phyloP scores from a whole-genome alignment of 1,284 basidiomycete genomes.

The Fomes fomentarius region DNA sequence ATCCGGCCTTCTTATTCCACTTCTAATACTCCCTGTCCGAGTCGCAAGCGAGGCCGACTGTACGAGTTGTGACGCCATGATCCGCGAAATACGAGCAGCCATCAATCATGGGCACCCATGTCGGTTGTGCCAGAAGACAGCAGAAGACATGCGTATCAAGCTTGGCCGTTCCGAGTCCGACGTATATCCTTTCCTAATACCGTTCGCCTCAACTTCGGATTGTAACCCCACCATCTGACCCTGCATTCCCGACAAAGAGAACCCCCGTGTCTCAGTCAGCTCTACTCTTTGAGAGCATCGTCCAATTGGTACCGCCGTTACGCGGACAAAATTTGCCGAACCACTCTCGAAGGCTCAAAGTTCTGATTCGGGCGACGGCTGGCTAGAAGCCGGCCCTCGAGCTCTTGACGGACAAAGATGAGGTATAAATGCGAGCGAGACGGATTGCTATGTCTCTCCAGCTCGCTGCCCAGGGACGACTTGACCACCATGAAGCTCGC shows the following conservation, averaged over 20 bases:
- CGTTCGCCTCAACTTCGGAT: constrained; percentile 23
- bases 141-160: too few relatives aligned
- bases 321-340: constrained; percentile 13
- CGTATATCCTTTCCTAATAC: constrained; percentile 14
- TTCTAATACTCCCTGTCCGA: too few relatives aligned
- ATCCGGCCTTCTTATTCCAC: too few relatives aligned
- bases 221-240: constrained; percentile 16
- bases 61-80: neutral
- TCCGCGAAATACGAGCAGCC: neutral
- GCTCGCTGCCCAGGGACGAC: constrained; percentile 1
- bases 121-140: too few relatives aligned
- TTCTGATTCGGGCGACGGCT: constrained; percentile 1
- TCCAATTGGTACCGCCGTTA: constrained; percentile 3
- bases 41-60: too few relatives aligned
- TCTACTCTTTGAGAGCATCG: neutral
- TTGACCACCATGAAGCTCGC: constrained; percentile 31
- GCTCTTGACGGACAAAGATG: neutral
- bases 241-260: neutral
- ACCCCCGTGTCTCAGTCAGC: neutral
- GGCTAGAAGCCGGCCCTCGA: constrained; percentile 6
- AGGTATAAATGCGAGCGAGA: constrained; percentile 14
- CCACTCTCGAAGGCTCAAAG: neutral
- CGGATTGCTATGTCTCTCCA: constrained; percentile 1
- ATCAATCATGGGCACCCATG: too few relatives aligned
- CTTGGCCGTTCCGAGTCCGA: too few relatives aligned